Evolutionary conservation across 495 filamentous ascomycete genomes (phyloP).

Genomic region (Neurospora pannonica): DNA sequence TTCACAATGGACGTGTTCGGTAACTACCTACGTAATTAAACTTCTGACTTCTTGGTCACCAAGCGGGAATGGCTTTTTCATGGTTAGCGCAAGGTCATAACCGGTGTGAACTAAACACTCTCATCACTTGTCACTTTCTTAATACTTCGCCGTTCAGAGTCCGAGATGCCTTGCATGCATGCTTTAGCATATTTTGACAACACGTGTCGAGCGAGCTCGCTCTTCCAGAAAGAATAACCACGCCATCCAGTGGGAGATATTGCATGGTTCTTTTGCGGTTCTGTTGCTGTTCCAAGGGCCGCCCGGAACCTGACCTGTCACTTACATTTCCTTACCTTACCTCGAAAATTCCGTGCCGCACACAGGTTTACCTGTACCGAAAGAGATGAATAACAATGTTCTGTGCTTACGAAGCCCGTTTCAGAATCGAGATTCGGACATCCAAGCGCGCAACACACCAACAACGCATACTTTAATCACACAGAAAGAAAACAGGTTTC

Average conservation of each 20-base stretch:
- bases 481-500: neutral
- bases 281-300: neutral
- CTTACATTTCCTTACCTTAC: neutral
- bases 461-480: neutral
- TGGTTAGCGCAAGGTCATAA: neutral
- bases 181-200: neutral
- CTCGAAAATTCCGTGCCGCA: neutral
- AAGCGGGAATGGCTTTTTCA: neutral
- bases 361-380: neutral
- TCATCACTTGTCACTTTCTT: neutral
- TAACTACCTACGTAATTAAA: neutral
- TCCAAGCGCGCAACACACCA: neutral
- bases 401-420: neutral
- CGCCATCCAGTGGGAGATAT: neutral
- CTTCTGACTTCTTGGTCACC: neutral
- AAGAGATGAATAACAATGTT: neutral
- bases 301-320: neutral
- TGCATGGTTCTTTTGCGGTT: neutral
- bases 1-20: neutral
- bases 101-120: neutral
- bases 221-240: neutral
- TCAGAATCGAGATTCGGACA: neutral
- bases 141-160: neutral
- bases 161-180: neutral
- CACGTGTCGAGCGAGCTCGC: neutral